Evolutionary conservation across 768 basidiomycete species (phyloP).

Genomic region (Lactarius vividus): DNA sequence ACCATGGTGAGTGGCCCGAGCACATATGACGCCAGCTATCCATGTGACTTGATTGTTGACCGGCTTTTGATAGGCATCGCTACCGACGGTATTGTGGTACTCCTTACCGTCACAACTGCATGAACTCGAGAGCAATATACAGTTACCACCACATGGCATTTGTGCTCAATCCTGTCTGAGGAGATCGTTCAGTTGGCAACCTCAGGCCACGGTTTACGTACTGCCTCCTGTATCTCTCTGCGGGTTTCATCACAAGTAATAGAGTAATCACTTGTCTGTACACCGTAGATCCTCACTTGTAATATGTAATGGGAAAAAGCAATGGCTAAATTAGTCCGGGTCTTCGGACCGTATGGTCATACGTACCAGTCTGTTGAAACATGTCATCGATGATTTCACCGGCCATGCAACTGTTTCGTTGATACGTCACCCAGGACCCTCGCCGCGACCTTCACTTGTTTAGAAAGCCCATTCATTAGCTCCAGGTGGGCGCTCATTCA

Average conservation of each 20-base stretch:
- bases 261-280: background rate
- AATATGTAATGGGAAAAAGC: background rate
- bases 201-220: background rate
- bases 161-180: background rate
- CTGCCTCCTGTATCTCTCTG: background rate
- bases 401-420: background rate
- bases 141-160: background rate
- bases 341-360: background rate
- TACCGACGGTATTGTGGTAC: constrained; percentile 19
- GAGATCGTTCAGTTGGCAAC: background rate
- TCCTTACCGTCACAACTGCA: constrained; percentile 25
- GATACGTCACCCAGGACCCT: background rate
- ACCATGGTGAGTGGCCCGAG: constrained; percentile 42
- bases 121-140: background rate
- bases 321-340: background rate
- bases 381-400: background rate
- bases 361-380: background rate
- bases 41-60: background rate
- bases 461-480: background rate
- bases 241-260: background rate
- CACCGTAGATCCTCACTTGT: background rate
- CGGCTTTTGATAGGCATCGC: constrained; percentile 15
- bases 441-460: background rate
- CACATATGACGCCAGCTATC: background rate
- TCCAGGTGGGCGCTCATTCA: background rate